These are phyloP conservation scores for Amoeboaphelidium protococcarum DNA, from an alignment of 371 early-diverging fungal species.

Conservation along the genomic window DNA sequence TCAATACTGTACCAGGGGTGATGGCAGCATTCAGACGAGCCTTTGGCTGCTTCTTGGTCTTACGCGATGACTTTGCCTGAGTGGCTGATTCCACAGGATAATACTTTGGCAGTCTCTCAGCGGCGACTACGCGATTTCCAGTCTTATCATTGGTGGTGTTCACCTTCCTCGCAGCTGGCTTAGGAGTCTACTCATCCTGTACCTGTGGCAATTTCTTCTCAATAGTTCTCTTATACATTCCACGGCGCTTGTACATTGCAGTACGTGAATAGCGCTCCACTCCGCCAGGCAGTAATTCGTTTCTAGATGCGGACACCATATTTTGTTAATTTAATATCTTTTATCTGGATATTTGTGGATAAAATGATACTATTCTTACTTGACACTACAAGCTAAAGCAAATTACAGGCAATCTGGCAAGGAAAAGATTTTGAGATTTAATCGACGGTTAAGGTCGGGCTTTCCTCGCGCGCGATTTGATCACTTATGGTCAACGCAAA, in stretches of 20 bases:
- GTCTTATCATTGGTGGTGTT: constrained; percentile 18
- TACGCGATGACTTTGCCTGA: constrained; percentile 47
- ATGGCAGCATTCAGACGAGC: constrained; percentile 58
- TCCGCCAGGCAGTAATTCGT: constrained; percentile 50
- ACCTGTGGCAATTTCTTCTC: no score
- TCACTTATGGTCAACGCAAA: no score
- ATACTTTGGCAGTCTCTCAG: constrained; percentile 44
- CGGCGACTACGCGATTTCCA: constrained; percentile 36
- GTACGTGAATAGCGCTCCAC: constrained; percentile 57
- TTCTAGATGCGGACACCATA: constrained; percentile 39
- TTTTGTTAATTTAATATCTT: not conserved
- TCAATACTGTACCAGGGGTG: constrained; percentile 89
- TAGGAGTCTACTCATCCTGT: no score
- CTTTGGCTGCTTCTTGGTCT: constrained; percentile 29
- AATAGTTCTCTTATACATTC: constrained; percentile 59
- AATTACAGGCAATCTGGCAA: no score
- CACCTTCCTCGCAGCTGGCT: constrained; percentile 32
- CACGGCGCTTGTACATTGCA: constrained; percentile 47
- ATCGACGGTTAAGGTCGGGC: no score
- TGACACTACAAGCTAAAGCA: no score
- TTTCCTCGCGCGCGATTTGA: no score
- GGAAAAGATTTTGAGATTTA: no score
- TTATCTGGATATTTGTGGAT: no score
- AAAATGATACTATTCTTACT: not conserved
- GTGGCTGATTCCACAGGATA: constrained; percentile 65